These are phyloP conservation scores for Pinus albicaulis DNA, from an alignment of 75 land plant genomes.

Conservation along the genomic window DNA sequence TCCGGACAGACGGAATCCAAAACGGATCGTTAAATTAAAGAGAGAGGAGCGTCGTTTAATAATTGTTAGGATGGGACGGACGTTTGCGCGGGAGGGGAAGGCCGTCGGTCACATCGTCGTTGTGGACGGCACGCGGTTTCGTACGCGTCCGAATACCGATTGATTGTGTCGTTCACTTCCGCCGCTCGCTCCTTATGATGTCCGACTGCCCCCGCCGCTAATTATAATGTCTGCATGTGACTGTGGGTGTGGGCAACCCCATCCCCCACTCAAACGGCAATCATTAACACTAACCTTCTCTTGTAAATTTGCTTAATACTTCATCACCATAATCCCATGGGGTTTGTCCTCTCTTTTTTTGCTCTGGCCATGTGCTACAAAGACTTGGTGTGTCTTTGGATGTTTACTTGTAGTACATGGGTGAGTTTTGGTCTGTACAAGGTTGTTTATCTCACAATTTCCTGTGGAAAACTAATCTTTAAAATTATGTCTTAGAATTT, in stretches of 20 bases:
- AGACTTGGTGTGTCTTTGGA: no score
- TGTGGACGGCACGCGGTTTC: slow-evolving; percentile 12
- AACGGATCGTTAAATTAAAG: background rate
- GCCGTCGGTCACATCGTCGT: background rate
- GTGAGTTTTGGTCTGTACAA: no score
- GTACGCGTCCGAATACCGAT: background rate
- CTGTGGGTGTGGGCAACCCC: background rate
- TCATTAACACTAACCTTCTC: no score
- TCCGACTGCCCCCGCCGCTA: background rate
- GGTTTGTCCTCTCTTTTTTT: no score
- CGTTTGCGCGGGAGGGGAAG: background rate
- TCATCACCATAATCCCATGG: no score
- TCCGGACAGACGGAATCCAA: slow-evolving; percentile 9
- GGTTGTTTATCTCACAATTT: no score
- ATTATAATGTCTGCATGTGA: slow-evolving; percentile 1
- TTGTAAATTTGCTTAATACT: no score
- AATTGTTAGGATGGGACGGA: background rate
- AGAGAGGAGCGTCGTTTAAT: background rate
- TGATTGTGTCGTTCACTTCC: background rate
- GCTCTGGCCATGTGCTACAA: no score
- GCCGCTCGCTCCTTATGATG: background rate
- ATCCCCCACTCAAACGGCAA: no score
- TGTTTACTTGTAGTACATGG: no score
- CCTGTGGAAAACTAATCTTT: no score
- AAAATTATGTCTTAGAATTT: no score